Evolutionary conservation across 164 flowering plant genomes (phyloP).

Genomic region (Sextonia rubra): DNA sequence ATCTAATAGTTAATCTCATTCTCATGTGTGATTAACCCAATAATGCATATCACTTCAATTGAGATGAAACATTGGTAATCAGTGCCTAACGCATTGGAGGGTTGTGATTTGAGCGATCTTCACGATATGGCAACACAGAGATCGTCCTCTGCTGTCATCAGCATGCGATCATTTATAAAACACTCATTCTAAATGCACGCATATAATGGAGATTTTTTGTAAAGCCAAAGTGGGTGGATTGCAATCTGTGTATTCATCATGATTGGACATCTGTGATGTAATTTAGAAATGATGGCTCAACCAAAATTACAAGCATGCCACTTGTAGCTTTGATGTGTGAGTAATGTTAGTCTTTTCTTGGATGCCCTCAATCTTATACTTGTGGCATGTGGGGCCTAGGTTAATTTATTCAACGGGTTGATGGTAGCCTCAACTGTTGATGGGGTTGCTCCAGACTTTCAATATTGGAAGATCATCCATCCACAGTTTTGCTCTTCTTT

Average conservation of each 20-base stretch:
- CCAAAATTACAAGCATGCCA: background rate
- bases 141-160: background rate
- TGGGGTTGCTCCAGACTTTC: background rate
- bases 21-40: no score
- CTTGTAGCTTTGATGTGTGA: background rate
- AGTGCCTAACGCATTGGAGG: no score
- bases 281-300: background rate
- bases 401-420: background rate
- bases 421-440: no score
- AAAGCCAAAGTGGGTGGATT: background rate
- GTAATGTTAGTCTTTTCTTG: no score
- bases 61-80: no score
- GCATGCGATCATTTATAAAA: no score
- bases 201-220: background rate
- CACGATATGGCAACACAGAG: background rate
- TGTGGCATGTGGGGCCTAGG: background rate
- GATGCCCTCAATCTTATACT: background rate
- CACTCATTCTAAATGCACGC: background rate
- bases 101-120: background rate
- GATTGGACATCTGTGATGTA: background rate
- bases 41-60: background rate
- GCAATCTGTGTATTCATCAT: background rate
- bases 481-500: background rate
- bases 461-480: background rate
- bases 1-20: no score